Evolutionary conservation across 2,329 filamentous ascomycete genomes (phyloP).

Genomic region (Xylariaceae sp.): DNA sequence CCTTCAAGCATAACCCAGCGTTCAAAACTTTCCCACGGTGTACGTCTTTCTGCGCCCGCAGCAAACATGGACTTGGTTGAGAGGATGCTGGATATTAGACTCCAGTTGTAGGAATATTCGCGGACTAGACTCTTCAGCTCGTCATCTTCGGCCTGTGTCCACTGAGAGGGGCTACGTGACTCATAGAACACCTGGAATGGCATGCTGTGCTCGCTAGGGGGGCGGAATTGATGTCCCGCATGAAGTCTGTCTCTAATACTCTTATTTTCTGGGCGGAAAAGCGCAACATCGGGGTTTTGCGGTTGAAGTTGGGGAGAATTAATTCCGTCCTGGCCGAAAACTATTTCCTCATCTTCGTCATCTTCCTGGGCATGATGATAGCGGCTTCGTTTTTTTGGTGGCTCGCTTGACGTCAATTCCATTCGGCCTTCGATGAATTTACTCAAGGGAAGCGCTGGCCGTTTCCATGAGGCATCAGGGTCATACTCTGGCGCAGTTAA

Average conservation of each 20-base stretch:
- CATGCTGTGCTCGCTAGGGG: slow-evolving; percentile 91
- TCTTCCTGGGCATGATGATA: slow-evolving; percentile 79
- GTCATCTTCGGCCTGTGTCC: slow-evolving; percentile 89
- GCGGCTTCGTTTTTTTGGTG: slow-evolving; percentile 78
- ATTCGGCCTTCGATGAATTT: slow-evolving; percentile 87
- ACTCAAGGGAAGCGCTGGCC: slow-evolving; percentile 80
- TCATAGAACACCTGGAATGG: slow-evolving; percentile 91
- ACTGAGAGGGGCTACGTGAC: slow-evolving; percentile 83
- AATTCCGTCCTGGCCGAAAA: slow-evolving; percentile 43
- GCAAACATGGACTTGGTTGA: slow-evolving; percentile 75
- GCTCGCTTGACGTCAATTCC: slow-evolving; percentile 67
- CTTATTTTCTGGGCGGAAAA: slow-evolving; percentile 91
- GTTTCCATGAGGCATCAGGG: slow-evolving; percentile 75
- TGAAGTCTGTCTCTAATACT: slow-evolving; percentile 88
- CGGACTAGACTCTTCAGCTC: slow-evolving; percentile 83
- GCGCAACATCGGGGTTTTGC: slow-evolving; percentile 76
- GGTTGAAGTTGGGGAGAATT: slow-evolving; percentile 60
- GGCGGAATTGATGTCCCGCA: slow-evolving; percentile 89
- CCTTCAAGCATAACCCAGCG: slow-evolving; percentile 93
- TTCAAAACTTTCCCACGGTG: slow-evolving; percentile 98
- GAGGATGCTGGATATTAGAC: slow-evolving; percentile 83
- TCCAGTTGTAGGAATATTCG: slow-evolving; percentile 98
- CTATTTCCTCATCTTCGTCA: slow-evolving; percentile 51
- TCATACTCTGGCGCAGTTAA: slow-evolving; percentile 63
- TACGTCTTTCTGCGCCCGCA: slow-evolving; percentile 88